Conservation (phyloP, 129 eudicot species). For the Tanacetum coccineum region DNA sequence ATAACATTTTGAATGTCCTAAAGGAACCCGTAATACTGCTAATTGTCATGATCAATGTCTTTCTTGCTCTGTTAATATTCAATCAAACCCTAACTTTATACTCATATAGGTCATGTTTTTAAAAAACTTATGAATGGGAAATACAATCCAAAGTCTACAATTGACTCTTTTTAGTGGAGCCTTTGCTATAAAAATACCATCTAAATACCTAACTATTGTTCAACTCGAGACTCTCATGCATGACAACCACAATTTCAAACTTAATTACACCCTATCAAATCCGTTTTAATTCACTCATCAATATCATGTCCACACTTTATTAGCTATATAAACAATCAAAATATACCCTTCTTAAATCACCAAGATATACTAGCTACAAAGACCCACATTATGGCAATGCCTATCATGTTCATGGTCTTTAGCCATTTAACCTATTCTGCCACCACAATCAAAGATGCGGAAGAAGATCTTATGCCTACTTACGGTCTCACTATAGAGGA, state of each 20-base stretch:
- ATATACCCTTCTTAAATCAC: constrained; percentile 12
- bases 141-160: constrained; percentile 19
- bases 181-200: constrained; percentile 28
- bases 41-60: no score
- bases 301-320: not conserved
- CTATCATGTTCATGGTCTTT: constrained; percentile 36
- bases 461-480: constrained; percentile 24
- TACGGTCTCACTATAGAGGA: constrained; percentile 33
- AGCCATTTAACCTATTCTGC: constrained; percentile 31
- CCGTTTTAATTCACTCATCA: no score
- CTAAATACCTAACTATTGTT: constrained; percentile 25
- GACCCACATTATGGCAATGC: constrained; percentile 8
- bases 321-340: constrained; percentile 4
- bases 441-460: constrained; percentile 13
- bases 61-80: no score
- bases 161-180: constrained; percentile 25
- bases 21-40: no score
- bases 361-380: constrained; percentile 18
- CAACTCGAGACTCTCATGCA: constrained; percentile 12
- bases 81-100: no score
- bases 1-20: no score
- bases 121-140: not conserved
- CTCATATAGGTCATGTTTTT: no score
- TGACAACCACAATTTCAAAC: constrained; percentile 6
- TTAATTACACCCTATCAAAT: not conserved